These are phyloP conservation scores for Saccharata proteae DNA, from an alignment of 2,329 filamentous ascomycete genomes.

Conservation along the genomic window DNA sequence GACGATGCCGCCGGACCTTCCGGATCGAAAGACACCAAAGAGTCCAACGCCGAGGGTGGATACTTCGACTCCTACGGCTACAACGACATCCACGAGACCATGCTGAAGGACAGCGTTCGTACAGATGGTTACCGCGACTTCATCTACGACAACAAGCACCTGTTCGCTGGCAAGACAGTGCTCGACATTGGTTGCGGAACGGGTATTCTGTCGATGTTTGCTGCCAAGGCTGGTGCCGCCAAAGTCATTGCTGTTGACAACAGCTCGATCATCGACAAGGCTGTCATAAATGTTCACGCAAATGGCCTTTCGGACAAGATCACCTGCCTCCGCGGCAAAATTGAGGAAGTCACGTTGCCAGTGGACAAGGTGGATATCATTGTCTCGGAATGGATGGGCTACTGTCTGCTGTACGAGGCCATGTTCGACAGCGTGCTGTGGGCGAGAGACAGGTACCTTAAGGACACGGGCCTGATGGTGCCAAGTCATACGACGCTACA, in stretches of 20 bases:
- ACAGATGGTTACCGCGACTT: constrained; percentile 92
- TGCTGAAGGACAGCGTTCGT: constrained; percentile 81
- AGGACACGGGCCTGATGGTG: constrained; percentile 67
- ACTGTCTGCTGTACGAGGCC: constrained; percentile 82
- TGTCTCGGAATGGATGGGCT: constrained; percentile 97
- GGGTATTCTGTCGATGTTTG: constrained; percentile 89
- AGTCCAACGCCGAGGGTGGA: constrained; percentile 31
- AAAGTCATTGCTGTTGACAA: constrained; percentile 87
- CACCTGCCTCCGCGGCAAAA: constrained; percentile 69
- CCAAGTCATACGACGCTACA: constrained; percentile 77
- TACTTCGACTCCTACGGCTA: constrained; percentile 56
- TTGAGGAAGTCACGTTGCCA: constrained; percentile 70
- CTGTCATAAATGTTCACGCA: constrained; percentile 69
- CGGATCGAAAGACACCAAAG: constrained; percentile 3
- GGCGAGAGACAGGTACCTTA: constrained; percentile 77
- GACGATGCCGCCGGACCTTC: constrained; percentile 17
- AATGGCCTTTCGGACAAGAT: constrained; percentile 66
- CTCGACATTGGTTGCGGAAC: constrained; percentile 79
- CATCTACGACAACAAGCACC: constrained; percentile 78
- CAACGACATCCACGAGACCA: constrained; percentile 85
- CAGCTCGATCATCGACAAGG: constrained; percentile 78
- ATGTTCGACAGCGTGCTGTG: constrained; percentile 91
- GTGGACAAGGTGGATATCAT: constrained; percentile 83
- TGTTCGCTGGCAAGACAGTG: constrained; percentile 77
- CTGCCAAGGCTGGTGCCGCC: constrained; percentile 75